Evolutionary conservation across 768 basidiomycete species (phyloP), one percentile per base, ranked within the genome.

Genomic region (Zangia roseola): DNA sequence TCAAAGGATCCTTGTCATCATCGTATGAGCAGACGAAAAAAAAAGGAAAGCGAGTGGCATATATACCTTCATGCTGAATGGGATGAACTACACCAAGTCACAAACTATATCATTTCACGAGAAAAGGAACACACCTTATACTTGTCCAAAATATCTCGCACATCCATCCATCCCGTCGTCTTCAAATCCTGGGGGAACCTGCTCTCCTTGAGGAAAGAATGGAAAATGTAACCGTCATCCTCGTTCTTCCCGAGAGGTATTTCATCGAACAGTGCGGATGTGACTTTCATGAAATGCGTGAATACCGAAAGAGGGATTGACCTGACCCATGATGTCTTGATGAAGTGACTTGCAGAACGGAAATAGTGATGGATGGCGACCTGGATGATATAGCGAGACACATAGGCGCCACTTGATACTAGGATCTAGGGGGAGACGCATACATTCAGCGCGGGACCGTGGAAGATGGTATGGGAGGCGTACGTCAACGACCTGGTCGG

Each of bases 351-450:
- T 51, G 81, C 79, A 3, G 84, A 80, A 53, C 83, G 79, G 64
- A 88, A 91, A 63, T 82, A 88, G 62, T 90, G 88, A 52, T 89
- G 87, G 45, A 85, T 81, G 30, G 87, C 84, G 44, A 86, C 76
- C 67, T 91, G 88, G 39, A 84, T 75, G 40, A 91, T 76, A 69
- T 91, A 91, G 40, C 88, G 80, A 53, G 88, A 90, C 53, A 90
- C 65, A 61, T 87, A 85, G 45, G 86, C 88, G 45, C 87, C 87
- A 57, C 86, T 88, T 43, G 79, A 74, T 49, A 89, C 71, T 46
- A 91, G 77, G 59, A 86, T 86, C 88, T 90, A 43, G 25, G 43
- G 53, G 44, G 16, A 40, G 31, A 43, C 56, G 59, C 58, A 69
- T 68, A 63, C 37, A 68, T 47, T 56, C 44, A 61, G 57, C 49